Evolutionary conservation across 176 grass and related monocot species (phyloP).

Genomic region (Chrysopogon serrulatus): DNA sequence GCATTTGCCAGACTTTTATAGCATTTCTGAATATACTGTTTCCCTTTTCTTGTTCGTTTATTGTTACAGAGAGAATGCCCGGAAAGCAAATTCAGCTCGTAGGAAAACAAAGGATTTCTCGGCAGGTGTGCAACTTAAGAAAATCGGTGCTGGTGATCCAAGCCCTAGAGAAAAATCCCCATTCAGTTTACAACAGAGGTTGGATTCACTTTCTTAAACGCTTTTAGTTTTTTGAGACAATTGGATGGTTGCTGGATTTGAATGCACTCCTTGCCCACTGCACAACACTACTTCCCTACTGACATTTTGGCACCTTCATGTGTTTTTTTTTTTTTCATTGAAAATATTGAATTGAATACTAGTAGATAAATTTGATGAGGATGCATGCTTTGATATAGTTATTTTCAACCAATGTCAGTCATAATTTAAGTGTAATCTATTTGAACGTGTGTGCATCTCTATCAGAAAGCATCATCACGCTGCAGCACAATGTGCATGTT

Average conservation of each 20-base stretch:
- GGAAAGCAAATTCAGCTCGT: constrained; percentile 42
- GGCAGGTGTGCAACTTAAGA: constrained; percentile 15
- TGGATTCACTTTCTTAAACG: background rate
- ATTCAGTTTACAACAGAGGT: constrained; percentile 30
- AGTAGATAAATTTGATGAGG: background rate
- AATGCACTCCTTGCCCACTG: background rate
- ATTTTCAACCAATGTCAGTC: background rate
- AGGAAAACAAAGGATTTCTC: constrained; percentile 56
- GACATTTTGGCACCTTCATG: background rate
- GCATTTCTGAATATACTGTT: background rate
- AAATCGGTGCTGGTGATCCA: constrained; percentile 13
- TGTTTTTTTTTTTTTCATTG: background rate
- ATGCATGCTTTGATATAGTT: background rate
- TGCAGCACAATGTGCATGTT: background rate
- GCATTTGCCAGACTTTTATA: background rate
- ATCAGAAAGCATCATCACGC: background rate
- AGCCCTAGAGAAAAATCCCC: constrained; percentile 41
- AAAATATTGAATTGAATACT: background rate
- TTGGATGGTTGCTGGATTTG: background rate
- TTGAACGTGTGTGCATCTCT: background rate
- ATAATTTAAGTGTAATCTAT: background rate
- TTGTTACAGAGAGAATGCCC: constrained; percentile 36
- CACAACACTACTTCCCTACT: background rate
- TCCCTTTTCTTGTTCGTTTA: background rate
- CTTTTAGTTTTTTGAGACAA: background rate